Evolutionary conservation across 345 rosid species (phyloP), one percentile per base, ranked within the genome.

Genomic region (Camelina hispida): DNA sequence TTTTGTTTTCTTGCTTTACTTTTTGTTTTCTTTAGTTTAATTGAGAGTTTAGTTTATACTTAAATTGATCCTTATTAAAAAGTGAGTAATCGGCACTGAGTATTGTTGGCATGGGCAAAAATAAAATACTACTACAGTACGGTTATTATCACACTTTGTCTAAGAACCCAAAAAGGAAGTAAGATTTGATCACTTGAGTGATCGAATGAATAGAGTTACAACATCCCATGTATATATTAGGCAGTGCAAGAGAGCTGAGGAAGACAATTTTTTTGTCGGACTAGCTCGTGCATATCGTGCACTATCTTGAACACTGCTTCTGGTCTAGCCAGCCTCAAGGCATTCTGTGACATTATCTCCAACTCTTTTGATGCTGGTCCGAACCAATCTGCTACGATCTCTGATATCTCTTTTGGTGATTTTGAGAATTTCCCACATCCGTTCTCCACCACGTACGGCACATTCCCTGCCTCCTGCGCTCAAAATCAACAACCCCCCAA

Each of bases 221-320:
- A 48, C 4, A 58, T 50, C n/a, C n/a, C n/a, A 4, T 28, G n/a
- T 25, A 23, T 25, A 2, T 2, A 60, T 70, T 68, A 86, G 1
- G 85, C 60, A 25, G 88, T 74, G 72, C 90, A 84, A 22, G 85
- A 81, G 62, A 79, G 89, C 20, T 88, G 89, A 34, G 97, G 91
- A 25, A 84, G 77, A 56, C 74, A 69, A 66, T 81, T 84, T 80
- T 88, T 89, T 25, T 87, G 95, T 73, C 96, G 77, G 66, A 89
- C 98, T 17, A 96, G 88, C 85, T 91, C 91, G 32, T 93, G 91
- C 46, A 96, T 91, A 82, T 96, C 99, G 25, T 91, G 91, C 72
- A 96, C 98, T 40, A 95, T 95, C 88, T 92, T 92, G 79, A 92
- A 90, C 16, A 95, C 99, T 0, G 99, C 91, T 44, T 93, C 98